phyloP scores from a whole-genome alignment of 805 yeast species.

The Tetrapisispora taiwanensis region DNA sequence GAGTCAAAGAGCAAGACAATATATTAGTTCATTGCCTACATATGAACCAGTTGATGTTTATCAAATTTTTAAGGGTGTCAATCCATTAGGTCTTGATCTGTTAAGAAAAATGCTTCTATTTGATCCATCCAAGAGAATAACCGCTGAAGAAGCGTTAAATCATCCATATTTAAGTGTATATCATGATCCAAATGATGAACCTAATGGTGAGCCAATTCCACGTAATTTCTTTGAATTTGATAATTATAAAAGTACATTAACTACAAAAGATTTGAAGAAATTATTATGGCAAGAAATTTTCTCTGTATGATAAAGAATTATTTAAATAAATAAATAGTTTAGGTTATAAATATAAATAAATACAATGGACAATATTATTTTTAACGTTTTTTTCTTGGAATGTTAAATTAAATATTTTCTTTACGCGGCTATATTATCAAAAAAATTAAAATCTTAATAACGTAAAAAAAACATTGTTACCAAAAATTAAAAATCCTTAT shows the following conservation, averaged over 20 bases:
- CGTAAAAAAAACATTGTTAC: too few relatives aligned
- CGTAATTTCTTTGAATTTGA: constrained; percentile 87
- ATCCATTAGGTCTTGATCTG: constrained; percentile 60
- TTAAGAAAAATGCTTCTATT: constrained; percentile 64
- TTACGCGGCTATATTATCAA: too few relatives aligned
- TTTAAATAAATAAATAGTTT: not conserved
- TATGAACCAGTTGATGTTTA: constrained; percentile 24
- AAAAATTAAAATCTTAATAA: too few relatives aligned
- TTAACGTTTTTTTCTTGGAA: too few relatives aligned
- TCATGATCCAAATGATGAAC: constrained; percentile 93
- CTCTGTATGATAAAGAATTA: not conserved
- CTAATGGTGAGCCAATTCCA: constrained; percentile 72
- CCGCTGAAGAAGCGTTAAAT: constrained; percentile 71
- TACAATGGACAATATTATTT: not conserved
- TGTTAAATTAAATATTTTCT: too few relatives aligned
- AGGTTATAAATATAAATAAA: too few relatives aligned
- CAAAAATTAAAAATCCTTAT: too few relatives aligned
- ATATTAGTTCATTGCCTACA: constrained; percentile 69
- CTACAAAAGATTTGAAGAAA: constrained; percentile 64
- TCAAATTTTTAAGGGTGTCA: constrained; percentile 38
- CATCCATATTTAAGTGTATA: constrained; percentile 84
- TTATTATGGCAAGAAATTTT: constrained; percentile 70
- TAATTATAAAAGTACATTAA: constrained; percentile 65
- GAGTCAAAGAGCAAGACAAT: constrained; percentile 79
- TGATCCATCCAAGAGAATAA: constrained; percentile 72